phyloP scores from a whole-genome alignment of 1,284 basidiomycete species.

The Thelephora terrestris region DNA sequence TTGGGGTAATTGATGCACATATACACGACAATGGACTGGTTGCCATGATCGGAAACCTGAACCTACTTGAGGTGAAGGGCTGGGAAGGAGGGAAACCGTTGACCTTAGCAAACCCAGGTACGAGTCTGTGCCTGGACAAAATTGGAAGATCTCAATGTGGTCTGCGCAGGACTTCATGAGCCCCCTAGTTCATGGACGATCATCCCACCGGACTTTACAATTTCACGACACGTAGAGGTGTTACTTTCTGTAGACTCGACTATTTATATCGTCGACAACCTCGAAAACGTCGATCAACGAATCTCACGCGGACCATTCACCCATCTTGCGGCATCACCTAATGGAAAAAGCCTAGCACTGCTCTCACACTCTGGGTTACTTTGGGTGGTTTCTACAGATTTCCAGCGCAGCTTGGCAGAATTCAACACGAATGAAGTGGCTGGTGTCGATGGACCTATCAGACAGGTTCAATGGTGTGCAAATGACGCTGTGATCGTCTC shows the following conservation, averaged over 20 bases:
- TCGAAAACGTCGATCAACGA: slow-evolving; percentile 84
- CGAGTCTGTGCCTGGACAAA: slow-evolving; percentile 17
- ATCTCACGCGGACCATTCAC: slow-evolving; percentile 83
- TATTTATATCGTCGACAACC: slow-evolving; percentile 74
- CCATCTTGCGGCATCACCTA: slow-evolving; percentile 82
- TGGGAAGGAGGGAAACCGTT: slow-evolving; percentile 72
- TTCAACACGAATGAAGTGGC: slow-evolving; percentile 54
- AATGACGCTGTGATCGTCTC: slow-evolving; percentile 89
- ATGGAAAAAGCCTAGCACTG: slow-evolving; percentile 87
- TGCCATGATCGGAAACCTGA: slow-evolving; percentile 69
- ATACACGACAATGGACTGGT: slow-evolving; percentile 85
- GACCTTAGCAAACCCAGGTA: slow-evolving; percentile 60
- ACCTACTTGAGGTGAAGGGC: slow-evolving; percentile 76
- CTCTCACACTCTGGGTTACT: slow-evolving; percentile 65
- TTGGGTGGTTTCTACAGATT: slow-evolving; percentile 92
- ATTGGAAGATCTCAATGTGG: background rate
- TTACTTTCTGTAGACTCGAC: slow-evolving; percentile 71
- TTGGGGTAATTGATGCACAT: slow-evolving; percentile 77
- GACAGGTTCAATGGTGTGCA: slow-evolving; percentile 90
- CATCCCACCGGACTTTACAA: slow-evolving; percentile 78
- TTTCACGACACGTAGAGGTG: slow-evolving; percentile 82
- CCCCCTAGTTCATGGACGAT: slow-evolving; percentile 78
- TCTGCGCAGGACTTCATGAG: slow-evolving; percentile 50
- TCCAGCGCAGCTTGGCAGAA: slow-evolving; percentile 82
- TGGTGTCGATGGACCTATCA: slow-evolving; percentile 44